Percentiles rank a stretch among this genome's conserved stretches.
Evolutionary conservation across 345 rosid genomes (phyloP).

Genomic region (Acer negundo): DNA sequence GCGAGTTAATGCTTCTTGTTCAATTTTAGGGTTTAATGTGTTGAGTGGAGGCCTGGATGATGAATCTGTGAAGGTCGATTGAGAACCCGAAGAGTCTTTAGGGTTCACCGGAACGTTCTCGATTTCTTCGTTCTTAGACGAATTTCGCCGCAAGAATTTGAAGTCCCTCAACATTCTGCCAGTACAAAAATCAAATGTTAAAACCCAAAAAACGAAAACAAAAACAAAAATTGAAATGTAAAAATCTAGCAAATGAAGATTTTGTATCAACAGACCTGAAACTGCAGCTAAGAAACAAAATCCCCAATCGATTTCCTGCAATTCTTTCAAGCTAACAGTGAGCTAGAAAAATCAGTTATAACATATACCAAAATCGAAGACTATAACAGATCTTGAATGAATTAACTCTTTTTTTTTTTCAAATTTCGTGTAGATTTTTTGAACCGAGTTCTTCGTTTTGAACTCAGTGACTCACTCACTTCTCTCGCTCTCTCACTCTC

Average conservation of each 20-base stretch:
- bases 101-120: constrained; percentile 76
- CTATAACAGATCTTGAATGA: constrained; percentile 1
- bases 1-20: constrained; percentile 36
- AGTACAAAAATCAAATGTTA: not conserved
- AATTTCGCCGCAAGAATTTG: constrained; percentile 63
- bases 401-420: not conserved
- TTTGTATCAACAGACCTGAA: constrained; percentile 36
- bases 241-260: not conserved
- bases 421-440: no score
- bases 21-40: constrained; percentile 47
- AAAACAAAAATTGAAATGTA: not conserved
- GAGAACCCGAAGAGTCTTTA: constrained; percentile 47
- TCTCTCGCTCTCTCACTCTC: constrained; percentile 19
- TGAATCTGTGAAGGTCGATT: constrained; percentile 43
- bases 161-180: constrained; percentile 68
- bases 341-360: constrained; percentile 8
- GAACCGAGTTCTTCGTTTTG: no score
- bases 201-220: not conserved
- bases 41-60: constrained; percentile 64
- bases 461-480: not conserved
- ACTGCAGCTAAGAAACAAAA: constrained; percentile 43
- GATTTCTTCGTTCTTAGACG: constrained; percentile 58
- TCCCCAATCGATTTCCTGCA: constrained; percentile 33
- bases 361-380: not conserved
- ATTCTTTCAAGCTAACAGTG: constrained; percentile 13